Evolutionary conservation across 345 rosid genomes (phyloP).

Genomic region (Euphorbia peplus): DNA sequence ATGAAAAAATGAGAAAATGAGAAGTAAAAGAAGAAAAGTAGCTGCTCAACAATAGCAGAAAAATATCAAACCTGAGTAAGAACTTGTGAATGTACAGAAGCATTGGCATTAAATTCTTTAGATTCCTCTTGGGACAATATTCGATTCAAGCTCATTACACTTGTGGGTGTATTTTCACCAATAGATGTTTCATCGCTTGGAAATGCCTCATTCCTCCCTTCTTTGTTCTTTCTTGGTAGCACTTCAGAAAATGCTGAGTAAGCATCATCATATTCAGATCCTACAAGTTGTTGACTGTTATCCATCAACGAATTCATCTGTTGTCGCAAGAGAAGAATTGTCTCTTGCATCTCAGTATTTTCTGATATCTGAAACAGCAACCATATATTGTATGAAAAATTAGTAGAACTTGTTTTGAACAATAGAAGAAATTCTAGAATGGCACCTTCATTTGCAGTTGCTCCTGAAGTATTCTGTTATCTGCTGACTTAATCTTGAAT

Average conservation of each 20-base stretch:
- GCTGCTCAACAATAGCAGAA: background rate
- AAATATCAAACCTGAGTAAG: slow-evolving; percentile 41
- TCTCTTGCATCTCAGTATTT: slow-evolving; percentile 61
- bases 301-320: slow-evolving; percentile 37
- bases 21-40: background rate
- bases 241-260: slow-evolving; percentile 21
- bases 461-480: slow-evolving; percentile 68
- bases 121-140: slow-evolving; percentile 61
- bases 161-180: slow-evolving; percentile 54
- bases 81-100: slow-evolving; percentile 38
- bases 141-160: slow-evolving; percentile 61
- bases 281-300: slow-evolving; percentile 31
- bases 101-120: slow-evolving; percentile 39
- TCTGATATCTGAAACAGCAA: slow-evolving; percentile 43
- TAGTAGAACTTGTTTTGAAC: background rate
- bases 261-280: slow-evolving; percentile 20
- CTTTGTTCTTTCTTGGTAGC: slow-evolving; percentile 9
- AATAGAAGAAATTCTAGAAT: slow-evolving; percentile 11
- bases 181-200: slow-evolving; percentile 37
- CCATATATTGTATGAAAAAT: background rate
- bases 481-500: slow-evolving; percentile 62
- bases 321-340: slow-evolving; percentile 52
- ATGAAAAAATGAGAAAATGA: background rate
- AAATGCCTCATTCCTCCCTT: slow-evolving; percentile 23
- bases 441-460: slow-evolving; percentile 65